These are phyloP conservation scores for Phaeophleospora eucalypticola DNA, from an alignment of 2,329 filamentous ascomycete species.

Conservation along the genomic window DNA sequence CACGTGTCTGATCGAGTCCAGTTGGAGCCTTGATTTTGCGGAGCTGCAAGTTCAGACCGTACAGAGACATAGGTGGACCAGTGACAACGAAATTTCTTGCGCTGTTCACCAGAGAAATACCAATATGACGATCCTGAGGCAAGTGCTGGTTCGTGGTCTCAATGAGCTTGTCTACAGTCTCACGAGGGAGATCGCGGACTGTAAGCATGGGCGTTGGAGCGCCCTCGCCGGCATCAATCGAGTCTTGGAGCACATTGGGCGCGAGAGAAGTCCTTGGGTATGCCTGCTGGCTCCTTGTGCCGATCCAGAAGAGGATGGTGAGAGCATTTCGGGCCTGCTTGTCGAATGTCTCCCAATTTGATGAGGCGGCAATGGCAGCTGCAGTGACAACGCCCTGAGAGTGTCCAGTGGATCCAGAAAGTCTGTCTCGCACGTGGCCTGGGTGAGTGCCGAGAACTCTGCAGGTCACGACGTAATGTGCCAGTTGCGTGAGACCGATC, in stretches of 20 bases:
- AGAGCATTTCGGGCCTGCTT: conserved; percentile 74
- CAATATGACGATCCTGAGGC: conserved; percentile 85
- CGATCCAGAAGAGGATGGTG: conserved; percentile 97
- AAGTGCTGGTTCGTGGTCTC: conserved; percentile 96
- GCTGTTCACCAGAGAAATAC: conserved; percentile 93
- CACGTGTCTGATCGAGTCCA: conserved; percentile 90
- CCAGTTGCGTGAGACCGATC: conserved; percentile 92
- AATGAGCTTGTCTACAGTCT: conserved; percentile 92
- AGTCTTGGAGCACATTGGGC: conserved; percentile 86
- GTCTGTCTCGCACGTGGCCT: conserved; percentile 76
- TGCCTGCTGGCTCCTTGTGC: conserved; percentile 91
- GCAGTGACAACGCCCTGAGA: conserved; percentile 95
- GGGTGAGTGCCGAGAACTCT: conserved; percentile 86
- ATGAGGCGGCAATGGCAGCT: conserved; percentile 82
- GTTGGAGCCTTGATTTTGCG: conserved; percentile 97
- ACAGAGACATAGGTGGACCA: conserved; percentile 89
- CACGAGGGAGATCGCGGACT: conserved; percentile 83
- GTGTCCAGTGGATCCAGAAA: conserved; percentile 88
- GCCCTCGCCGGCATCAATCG: conserved; percentile 91
- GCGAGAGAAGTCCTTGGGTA: conserved; percentile 93
- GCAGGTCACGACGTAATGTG: conserved; percentile 92
- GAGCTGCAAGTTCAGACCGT: conserved; percentile 89
- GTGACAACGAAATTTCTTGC: conserved; percentile 96
- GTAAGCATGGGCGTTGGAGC: conserved; percentile 95
- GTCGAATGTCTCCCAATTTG: conserved; percentile 89